These are phyloP conservation scores for Aspergillus hortae DNA, from an alignment of 2,329 filamentous ascomycete species.

Conservation along the genomic window DNA sequence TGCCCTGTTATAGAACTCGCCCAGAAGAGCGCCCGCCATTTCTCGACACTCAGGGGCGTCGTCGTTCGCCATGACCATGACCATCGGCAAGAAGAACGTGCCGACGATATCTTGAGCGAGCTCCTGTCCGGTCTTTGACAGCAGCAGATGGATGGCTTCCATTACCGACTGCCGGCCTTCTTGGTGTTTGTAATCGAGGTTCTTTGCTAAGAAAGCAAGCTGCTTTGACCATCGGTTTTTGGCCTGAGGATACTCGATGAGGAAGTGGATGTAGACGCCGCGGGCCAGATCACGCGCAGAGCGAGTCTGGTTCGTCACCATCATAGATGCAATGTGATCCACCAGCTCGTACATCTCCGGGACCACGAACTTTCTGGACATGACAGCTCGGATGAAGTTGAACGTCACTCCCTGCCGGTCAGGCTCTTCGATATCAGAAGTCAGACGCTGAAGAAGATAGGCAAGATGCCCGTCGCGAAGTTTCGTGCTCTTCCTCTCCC, in stretches of 20 bases:
- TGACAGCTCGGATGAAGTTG: conserved; percentile 83
- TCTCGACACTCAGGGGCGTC: conserved; percentile 80
- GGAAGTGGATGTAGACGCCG: conserved; percentile 88
- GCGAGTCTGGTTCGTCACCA: conserved; percentile 93
- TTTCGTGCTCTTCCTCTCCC: conserved; percentile 71
- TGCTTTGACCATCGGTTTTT: conserved; percentile 87
- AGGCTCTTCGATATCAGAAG: conserved; percentile 87
- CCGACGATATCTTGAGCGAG: conserved; percentile 77
- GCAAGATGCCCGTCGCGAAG: conserved; percentile 81
- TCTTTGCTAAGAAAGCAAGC: conserved; percentile 81
- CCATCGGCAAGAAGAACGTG: conserved; percentile 79
- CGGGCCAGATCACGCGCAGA: conserved; percentile 82
- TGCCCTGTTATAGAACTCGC: conserved; percentile 74
- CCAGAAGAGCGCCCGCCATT: conserved; percentile 74
- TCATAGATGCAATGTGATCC: conserved; percentile 83
- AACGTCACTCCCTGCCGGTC: conserved; percentile 91
- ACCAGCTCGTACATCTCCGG: conserved; percentile 86
- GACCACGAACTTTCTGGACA: conserved; percentile 81
- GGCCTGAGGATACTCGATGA: conserved; percentile 90
- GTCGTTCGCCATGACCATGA: conserved; percentile 84
- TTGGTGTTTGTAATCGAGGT: conserved; percentile 84
- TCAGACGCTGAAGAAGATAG: conserved; percentile 74
- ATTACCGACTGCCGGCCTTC: conserved; percentile 89
- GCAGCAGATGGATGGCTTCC: conserved; percentile 82
- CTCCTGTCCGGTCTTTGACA: conserved; percentile 78